Evolutionary conservation across 495 filamentous ascomycete species (phyloP).

Genomic region (Neurospora sp.): DNA sequence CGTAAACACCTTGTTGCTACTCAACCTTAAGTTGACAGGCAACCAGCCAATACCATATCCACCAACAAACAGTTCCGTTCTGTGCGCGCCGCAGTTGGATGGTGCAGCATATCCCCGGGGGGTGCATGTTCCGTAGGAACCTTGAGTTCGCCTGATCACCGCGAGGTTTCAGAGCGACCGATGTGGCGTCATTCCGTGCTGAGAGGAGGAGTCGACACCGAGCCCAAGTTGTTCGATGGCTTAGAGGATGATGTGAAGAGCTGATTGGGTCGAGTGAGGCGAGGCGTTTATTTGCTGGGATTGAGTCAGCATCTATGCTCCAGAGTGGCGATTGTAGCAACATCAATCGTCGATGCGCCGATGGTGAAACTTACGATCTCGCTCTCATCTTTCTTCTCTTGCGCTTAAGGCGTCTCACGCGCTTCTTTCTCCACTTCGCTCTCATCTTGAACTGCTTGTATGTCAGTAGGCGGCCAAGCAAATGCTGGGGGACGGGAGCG

Average conservation of each 20-base stretch:
- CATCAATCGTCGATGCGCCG: neutral
- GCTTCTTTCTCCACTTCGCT: slow-evolving; percentile 99
- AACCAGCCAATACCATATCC: slow-evolving; percentile 19
- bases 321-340: slow-evolving; percentile 1
- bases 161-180: slow-evolving; percentile 7
- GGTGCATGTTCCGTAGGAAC: slow-evolving; percentile 8
- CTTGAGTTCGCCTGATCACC: slow-evolving; percentile 6
- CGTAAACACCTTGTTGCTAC: slow-evolving; percentile 14
- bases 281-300: slow-evolving; percentile 61
- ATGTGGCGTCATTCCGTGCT: slow-evolving; percentile 10
- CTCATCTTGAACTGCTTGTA: slow-evolving; percentile 61
- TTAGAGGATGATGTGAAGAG: slow-evolving; percentile 12
- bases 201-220: slow-evolving; percentile 1
- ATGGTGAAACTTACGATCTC: slow-evolving; percentile 56
- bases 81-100: neutral
- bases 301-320: neutral
- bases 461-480: slow-evolving; percentile 7
- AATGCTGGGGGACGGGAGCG: slow-evolving; percentile 2
- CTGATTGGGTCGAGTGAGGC: slow-evolving; percentile 25
- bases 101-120: slow-evolving; percentile 1
- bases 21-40: slow-evolving; percentile 19
- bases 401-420: slow-evolving; percentile 91
- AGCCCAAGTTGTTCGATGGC: slow-evolving; percentile 9
- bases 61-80: slow-evolving; percentile 12
- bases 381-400: slow-evolving; percentile 99